phyloP scores from a whole-genome alignment of 2,329 filamentous ascomycete genomes.

The Zasmidium angulare region DNA sequence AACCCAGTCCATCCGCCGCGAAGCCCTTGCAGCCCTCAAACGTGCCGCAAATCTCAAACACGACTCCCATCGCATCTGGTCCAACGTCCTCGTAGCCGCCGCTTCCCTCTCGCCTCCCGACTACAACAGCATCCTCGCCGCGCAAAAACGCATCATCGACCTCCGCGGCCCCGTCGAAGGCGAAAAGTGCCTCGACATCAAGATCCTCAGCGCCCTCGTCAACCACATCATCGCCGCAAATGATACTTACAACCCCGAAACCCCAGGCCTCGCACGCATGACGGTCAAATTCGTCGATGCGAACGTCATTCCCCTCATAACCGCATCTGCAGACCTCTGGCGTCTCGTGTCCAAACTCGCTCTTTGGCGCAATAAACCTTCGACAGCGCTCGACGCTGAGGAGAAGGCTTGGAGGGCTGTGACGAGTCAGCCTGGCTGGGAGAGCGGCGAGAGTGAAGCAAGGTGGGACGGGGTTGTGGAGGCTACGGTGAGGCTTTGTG shows the following conservation, averaged over 20 bases:
- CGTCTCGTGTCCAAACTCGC: constrained; percentile 69
- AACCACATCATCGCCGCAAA: constrained; percentile 63
- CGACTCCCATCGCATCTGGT: constrained; percentile 92
- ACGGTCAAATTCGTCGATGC: constrained; percentile 73
- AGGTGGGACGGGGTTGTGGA: constrained; percentile 73
- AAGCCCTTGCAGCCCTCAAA: constrained; percentile 82
- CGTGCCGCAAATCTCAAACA: constrained; percentile 79
- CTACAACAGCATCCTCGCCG: constrained; percentile 72
- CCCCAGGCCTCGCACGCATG: constrained; percentile 56
- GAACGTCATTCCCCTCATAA: constrained; percentile 78
- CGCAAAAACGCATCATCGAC: constrained; percentile 71
- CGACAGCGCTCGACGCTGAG: constrained; percentile 73
- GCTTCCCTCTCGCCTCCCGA: constrained; percentile 74
- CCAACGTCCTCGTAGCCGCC: constrained; percentile 88
- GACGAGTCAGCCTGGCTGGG: constrained; percentile 54
- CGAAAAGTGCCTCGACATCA: constrained; percentile 75
- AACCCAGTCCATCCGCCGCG: constrained; percentile 63
- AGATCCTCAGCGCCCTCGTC: constrained; percentile 70
- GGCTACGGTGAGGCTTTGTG: constrained; percentile 77
- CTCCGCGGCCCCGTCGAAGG: constrained; percentile 66
- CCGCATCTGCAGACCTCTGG: constrained; percentile 75
- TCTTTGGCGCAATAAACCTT: constrained; percentile 69
- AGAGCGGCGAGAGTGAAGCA: constrained; percentile 55
- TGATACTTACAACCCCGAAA: constrained; percentile 42
- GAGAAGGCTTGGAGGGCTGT: constrained; percentile 88